Base-by-base conservation (phyloP, 2,329 filamentous ascomycete genomes). In the Colletotrichum zoysiae region DNA sequence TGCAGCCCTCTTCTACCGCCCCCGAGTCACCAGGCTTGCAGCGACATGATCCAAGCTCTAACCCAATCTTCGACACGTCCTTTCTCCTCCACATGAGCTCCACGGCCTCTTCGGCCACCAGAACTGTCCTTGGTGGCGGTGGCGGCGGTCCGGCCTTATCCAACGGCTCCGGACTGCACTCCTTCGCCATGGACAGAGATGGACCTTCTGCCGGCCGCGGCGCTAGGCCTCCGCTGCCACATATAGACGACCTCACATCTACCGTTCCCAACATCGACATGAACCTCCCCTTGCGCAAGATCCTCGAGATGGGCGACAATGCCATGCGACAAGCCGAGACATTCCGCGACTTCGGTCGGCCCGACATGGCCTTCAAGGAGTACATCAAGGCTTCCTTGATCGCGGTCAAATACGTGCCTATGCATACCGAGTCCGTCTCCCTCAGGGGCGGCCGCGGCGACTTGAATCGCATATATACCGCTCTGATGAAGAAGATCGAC, bases 301-400 rank as follows among this genome's bases (percentile, higher is more conserved):
- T 91, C 48, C 80, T 92, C 18, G 84, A 86, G 56, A 78, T 81
- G 53, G 88, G 86, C 64, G 86, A 91, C 76, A 77, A 79, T 30
- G 84, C 85, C 58, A 83, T 91, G 71, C 85, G 86, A 72, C 86
- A 89, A 76, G 91, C 93, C 48, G 87, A 90, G 74, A 88, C 87
- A 64, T 84, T 86, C 68, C 85, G 90, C 70, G 88, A 88, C 73
- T 92, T 93, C 81, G 84, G 88, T 35, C 86, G 90, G 46, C 89
- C 91, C 5, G 94, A 96, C 78, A 81, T 90, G 48, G 95, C 95
- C 3, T 92, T 97, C 67, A 89, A 92, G 74, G 93, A 97, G 73
- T 98, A 95, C 78, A 87, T 98, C 70, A 89, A 92, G 74, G 93
- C 95, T 14, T 95, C 89, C 71, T 91, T 95, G 69, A 92, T 98